Conservation (phyloP, 306 rosid species). For the Vachellia collinsii region DNA sequence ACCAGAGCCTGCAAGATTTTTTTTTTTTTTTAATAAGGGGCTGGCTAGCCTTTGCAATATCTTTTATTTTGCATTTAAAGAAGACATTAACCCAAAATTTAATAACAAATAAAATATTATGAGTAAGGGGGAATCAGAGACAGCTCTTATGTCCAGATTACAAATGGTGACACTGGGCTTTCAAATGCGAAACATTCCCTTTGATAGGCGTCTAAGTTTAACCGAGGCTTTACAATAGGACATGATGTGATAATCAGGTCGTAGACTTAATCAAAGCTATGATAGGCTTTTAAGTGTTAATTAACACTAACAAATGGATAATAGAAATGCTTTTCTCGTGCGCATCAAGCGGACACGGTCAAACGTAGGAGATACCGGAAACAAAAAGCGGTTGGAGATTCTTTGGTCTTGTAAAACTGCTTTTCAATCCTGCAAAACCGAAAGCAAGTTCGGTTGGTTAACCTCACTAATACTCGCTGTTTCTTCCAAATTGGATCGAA, state of each 20-base stretch:
- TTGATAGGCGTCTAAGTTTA: background rate
- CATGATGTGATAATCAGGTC: slow-evolving; percentile 7
- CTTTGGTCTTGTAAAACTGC: slow-evolving; percentile 31
- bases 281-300: slow-evolving; percentile 17
- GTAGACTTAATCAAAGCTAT: slow-evolving; percentile 4
- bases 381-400: slow-evolving; percentile 6
- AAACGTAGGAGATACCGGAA: slow-evolving; percentile 15
- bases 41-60: background rate
- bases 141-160: no score
- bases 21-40: background rate
- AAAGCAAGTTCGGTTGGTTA: slow-evolving; percentile 36
- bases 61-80: background rate
- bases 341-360: slow-evolving; percentile 2
- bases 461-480: background rate
- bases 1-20: slow-evolving; percentile 25
- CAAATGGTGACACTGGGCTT: slow-evolving; percentile 17
- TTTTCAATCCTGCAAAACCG: slow-evolving; percentile 40
- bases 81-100: slow-evolving; percentile 23
- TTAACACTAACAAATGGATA: background rate
- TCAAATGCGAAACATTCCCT: slow-evolving; percentile 42
- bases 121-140: no score
- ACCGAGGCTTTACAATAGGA: background rate
- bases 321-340: background rate
- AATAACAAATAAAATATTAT: slow-evolving; percentile 31
- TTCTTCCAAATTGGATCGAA: slow-evolving; percentile 34